Conservation (phyloP, 495 filamentous ascomycete species). For the Aspergillus bertholletiae region DNA sequence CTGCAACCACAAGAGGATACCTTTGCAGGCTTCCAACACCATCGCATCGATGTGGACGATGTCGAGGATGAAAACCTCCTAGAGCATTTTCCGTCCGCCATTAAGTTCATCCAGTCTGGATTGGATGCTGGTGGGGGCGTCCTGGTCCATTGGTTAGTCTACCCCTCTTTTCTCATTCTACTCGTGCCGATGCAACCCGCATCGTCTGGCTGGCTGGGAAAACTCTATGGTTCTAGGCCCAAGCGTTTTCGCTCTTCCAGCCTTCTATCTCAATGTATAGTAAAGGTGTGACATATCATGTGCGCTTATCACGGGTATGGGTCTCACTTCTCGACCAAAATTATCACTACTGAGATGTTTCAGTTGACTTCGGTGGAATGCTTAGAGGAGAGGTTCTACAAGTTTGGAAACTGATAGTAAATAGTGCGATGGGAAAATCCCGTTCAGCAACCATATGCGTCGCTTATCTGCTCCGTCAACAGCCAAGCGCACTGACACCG, state of each 20-base stretch:
- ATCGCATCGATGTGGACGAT: slow-evolving; percentile 82
- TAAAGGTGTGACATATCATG: too few species aligned
- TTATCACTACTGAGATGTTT: background rate
- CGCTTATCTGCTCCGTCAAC: slow-evolving; percentile 77
- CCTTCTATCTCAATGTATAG: background rate
- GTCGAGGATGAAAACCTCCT: slow-evolving; percentile 81
- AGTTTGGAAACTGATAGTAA: slow-evolving; percentile 27
- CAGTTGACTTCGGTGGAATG: background rate
- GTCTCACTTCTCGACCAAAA: background rate
- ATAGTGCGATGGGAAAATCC: slow-evolving; percentile 93
- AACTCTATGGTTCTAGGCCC: background rate
- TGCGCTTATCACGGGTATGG: background rate
- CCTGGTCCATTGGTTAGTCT: slow-evolving; percentile 70
- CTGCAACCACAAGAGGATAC: slow-evolving; percentile 48
- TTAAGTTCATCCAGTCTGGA: slow-evolving; percentile 78
- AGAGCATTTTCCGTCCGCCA: slow-evolving; percentile 69
- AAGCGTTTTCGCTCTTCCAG: background rate
- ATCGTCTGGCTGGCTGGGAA: background rate
- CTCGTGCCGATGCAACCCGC: background rate
- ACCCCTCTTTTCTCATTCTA: background rate
- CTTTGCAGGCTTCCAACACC: slow-evolving; percentile 55
- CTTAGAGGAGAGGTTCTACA: background rate
- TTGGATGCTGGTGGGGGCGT: slow-evolving; percentile 64
- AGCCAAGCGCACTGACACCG: slow-evolving; percentile 48
- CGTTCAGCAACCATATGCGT: slow-evolving; percentile 81